Percentiles rank a stretch among this genome's conserved stretches.
These are phyloP conservation scores for Chiua sp. DNA, from an alignment of 1,284 basidiomycete species.

Conservation along the genomic window DNA sequence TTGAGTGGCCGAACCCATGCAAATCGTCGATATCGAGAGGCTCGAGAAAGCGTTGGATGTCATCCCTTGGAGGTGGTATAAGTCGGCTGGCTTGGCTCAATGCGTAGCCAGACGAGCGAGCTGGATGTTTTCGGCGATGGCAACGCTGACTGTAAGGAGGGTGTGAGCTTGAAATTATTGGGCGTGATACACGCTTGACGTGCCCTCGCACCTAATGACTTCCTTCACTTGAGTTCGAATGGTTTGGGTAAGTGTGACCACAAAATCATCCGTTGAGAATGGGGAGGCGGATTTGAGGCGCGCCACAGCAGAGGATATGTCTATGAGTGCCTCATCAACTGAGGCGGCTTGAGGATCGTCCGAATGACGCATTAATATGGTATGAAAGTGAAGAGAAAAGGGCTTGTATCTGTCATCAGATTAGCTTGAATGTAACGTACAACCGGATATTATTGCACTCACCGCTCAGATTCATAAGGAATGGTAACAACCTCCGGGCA, in stretches of 20 bases:
- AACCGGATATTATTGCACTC: slow-evolving; percentile 20
- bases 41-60: slow-evolving; percentile 65
- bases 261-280: slow-evolving; percentile 50
- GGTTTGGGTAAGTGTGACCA: slow-evolving; percentile 79
- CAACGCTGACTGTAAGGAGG: slow-evolving; percentile 75
- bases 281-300: slow-evolving; percentile 42
- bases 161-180: slow-evolving; percentile 10
- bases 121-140: slow-evolving; percentile 91
- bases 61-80: slow-evolving; percentile 73
- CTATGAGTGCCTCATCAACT: slow-evolving; percentile 94
- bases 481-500: slow-evolving; percentile 82
- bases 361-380: slow-evolving; percentile 86
- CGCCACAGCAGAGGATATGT: slow-evolving; percentile 76
- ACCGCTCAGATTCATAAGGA: slow-evolving; percentile 90
- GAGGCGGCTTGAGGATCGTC: slow-evolving; percentile 96
- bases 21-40: slow-evolving; percentile 86
- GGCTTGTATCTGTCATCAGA: slow-evolving; percentile 72
- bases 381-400: slow-evolving; percentile 88
- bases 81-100: slow-evolving; percentile 88
- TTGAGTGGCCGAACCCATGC: slow-evolving; percentile 86
- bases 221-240: slow-evolving; percentile 80
- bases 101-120: slow-evolving; percentile 93
- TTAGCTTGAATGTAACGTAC: slow-evolving; percentile 16
- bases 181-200: slow-evolving; percentile 12
- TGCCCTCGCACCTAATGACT: slow-evolving; percentile 87